phyloP scores from a whole-genome alignment of 1,284 basidiomycete species.

The Ustilago tritici region DNA sequence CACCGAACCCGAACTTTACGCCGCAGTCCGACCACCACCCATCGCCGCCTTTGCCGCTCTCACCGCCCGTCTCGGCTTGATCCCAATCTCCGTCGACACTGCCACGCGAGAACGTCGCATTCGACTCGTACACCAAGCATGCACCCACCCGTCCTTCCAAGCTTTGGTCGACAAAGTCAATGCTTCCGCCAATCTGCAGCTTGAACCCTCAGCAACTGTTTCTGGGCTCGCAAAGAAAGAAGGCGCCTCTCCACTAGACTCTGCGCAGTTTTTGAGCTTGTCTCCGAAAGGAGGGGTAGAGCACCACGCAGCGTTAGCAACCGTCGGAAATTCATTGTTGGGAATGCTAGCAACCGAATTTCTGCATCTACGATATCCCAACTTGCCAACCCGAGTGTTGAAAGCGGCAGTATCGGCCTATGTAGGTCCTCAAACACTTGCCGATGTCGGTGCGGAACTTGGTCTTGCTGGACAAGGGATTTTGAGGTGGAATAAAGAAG shows the following conservation, averaged over 20 bases:
- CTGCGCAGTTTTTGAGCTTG: conserved; percentile 31
- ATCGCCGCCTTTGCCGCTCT: conserved; percentile 58
- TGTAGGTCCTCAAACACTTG: conserved; percentile 86
- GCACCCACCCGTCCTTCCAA: conserved; percentile 62
- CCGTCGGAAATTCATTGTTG: conserved; percentile 88
- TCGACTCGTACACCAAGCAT: conserved; percentile 56
- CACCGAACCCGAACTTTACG: conserved; percentile 60
- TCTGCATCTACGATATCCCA: conserved; percentile 84
- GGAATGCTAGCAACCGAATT: conserved; percentile 91
- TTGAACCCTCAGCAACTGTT: conserved; percentile 29
- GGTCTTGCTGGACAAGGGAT: conserved; percentile 64
- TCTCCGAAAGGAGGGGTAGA: conserved; percentile 15
- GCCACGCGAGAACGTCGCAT: conserved; percentile 52
- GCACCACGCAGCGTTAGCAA: conserved; percentile 83
- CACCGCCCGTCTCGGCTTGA: conserved; percentile 57
- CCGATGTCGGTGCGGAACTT: conserved; percentile 80
- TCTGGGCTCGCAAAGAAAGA: conserved; percentile 32
- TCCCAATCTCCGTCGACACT: conserved; percentile 32
- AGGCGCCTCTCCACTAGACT: conserved; percentile 22
- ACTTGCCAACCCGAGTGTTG: conserved; percentile 88
- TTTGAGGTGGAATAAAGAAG: conserved; percentile 72
- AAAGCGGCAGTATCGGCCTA: conserved; percentile 91
- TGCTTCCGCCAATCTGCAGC: conserved; percentile 24
- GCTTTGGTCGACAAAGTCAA: conserved; percentile 44
- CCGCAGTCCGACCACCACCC: conserved; percentile 58